Evolutionary conservation across 805 yeast species (phyloP).

Genomic region (Debaryomyces maramus): DNA sequence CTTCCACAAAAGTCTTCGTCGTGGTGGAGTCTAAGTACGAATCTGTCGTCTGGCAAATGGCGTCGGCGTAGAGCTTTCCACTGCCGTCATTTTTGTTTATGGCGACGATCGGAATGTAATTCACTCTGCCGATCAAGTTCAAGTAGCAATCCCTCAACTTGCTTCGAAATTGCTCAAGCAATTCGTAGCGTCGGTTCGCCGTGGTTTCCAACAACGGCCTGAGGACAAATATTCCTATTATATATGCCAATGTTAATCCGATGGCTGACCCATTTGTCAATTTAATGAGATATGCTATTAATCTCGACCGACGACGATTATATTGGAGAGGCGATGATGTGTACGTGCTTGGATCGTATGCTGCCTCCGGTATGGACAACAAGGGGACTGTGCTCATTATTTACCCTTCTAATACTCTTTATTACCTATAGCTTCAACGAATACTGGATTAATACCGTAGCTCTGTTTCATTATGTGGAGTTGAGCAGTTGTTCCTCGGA

Average conservation of each 20-base stretch:
- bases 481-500: constrained; percentile 3
- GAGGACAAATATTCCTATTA: constrained; percentile 32
- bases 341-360: constrained; percentile 34
- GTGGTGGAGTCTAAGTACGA: constrained; percentile 16
- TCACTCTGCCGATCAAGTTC: constrained; percentile 32
- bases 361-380: constrained; percentile 42
- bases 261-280: constrained; percentile 38
- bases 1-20: constrained; percentile 12
- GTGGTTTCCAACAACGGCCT: constrained; percentile 36
- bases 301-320: constrained; percentile 20
- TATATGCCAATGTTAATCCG: constrained; percentile 27
- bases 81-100: constrained; percentile 25
- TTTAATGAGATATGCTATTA: constrained; percentile 25
- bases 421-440: not conserved
- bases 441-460: not conserved
- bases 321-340: constrained; percentile 7
- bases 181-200: constrained; percentile 30
- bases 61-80: constrained; percentile 36
- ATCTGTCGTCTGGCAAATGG: constrained; percentile 37
- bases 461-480: not conserved
- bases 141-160: constrained; percentile 37
- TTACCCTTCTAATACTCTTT: not conserved
- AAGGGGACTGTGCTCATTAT: constrained; percentile 25
- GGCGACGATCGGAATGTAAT: constrained; percentile 42
- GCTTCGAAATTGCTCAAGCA: constrained; percentile 32